Base-by-base conservation (phyloP, 306 rosid species). In the Begonia fuchsioides region DNA sequence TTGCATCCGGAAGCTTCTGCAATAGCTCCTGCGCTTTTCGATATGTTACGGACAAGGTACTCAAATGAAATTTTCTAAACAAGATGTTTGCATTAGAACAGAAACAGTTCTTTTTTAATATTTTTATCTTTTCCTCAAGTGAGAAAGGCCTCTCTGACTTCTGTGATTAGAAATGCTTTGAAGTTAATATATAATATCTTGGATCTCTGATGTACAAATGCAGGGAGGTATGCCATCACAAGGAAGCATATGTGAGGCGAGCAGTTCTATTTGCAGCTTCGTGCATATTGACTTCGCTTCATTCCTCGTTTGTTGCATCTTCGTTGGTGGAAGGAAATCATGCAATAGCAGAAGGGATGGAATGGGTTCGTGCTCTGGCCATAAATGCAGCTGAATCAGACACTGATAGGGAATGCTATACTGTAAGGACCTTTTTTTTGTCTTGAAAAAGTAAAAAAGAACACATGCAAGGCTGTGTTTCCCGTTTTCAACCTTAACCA, bases 1-100 rank as follows among this genome's bases (percentile, higher is more conserved):
- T 74, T 81, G 87, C 94, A 90, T 74, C 97, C 95, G 5, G 97
- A 90, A 72, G 94, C 94, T 15, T 76, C 84, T 53, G 78, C 77
- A 12, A 53, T 90, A 51, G 95, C 95, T 45, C 72, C 85, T 47
- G 64, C 74, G 47, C 85, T 90, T 71, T 75, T 90, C 17, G 90
- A 81, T 73, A 74, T 90, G 93, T 73, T 90, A 50, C 68, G 73
- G 63, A 59, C 81, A 72, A 84, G 97, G 97, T 90, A 84, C 60
- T 51, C 43, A 17, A 54, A 15, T 12, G 39, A 7, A 15, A 39
- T 38, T 3, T 4, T 1, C 1, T 4, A 26, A 26, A 26, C 35
- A 26, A 26, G 7, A 38, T 13, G 20, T 39, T 15, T 3, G 35
- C 35, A 2, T 5, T 3, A 26, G 35, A 26, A 26, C 35, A 26